Percentiles rank a stretch among this genome's conserved stretches.
Conservation (phyloP, 352 stramenopile genomes). For the Globisporangium megalacanthum region DNA sequence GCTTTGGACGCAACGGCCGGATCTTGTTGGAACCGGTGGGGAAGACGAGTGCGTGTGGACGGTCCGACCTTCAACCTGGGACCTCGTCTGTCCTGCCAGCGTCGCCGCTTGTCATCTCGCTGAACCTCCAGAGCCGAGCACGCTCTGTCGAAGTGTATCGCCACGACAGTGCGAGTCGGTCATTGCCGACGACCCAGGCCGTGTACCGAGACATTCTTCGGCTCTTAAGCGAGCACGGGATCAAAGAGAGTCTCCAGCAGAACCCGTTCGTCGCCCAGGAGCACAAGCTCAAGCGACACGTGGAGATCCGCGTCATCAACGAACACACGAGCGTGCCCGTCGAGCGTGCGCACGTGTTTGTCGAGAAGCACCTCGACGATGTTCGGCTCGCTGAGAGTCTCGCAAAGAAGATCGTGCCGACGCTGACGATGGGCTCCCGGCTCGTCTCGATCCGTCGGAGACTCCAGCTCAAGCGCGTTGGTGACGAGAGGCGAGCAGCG, state of each 20-base stretch:
- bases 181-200: slow-evolving; percentile 44
- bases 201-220: slow-evolving; percentile 45
- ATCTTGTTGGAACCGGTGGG: slow-evolving; percentile 28
- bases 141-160: slow-evolving; percentile 41
- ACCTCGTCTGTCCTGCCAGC: not conserved
- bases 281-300: slow-evolving; percentile 37
- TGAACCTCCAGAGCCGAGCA: slow-evolving; percentile 36
- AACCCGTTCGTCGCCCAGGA: slow-evolving; percentile 47
- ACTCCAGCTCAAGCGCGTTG: slow-evolving; percentile 42
- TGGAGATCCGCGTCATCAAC: slow-evolving; percentile 46
- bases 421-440: slow-evolving; percentile 54
- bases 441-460: slow-evolving; percentile 56
- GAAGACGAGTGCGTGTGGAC: not conserved
- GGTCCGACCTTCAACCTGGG: not conserved
- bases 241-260: slow-evolving; percentile 65
- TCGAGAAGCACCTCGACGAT: slow-evolving; percentile 49
- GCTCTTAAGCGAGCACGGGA: slow-evolving; percentile 37
- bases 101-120: slow-evolving; percentile 25
- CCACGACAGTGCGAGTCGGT: slow-evolving; percentile 20
- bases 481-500: slow-evolving; percentile 24
- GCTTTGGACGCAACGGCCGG: slow-evolving; percentile 54
- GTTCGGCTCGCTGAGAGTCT: slow-evolving; percentile 32
- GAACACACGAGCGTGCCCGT: slow-evolving; percentile 45
- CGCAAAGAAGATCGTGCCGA: slow-evolving; percentile 55
- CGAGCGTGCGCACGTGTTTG: slow-evolving; percentile 45